These are phyloP conservation scores for Linum lewisii DNA, from an alignment of 345 rosid species.

Conservation along the genomic window DNA sequence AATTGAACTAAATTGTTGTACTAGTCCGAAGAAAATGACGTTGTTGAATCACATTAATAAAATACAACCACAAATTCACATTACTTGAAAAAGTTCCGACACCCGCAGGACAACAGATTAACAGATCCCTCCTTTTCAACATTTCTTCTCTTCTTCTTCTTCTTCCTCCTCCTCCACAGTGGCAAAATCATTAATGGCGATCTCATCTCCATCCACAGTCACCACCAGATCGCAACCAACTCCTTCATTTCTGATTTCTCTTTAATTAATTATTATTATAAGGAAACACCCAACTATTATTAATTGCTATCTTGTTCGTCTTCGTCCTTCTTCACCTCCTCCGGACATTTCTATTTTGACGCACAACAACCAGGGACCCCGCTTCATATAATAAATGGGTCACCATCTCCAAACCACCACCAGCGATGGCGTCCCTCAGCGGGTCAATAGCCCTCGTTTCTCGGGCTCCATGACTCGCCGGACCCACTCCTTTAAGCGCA, in stretches of 20 bases:
- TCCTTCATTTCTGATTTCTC: too few species aligned
- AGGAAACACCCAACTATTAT: too few species aligned
- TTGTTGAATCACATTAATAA: too few species aligned
- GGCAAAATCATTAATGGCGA: conserved; percentile 8
- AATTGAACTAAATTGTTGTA: too few species aligned
- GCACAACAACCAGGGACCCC: not conserved
- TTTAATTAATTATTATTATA: too few species aligned
- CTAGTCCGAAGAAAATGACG: too few species aligned
- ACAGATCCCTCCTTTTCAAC: not conserved
- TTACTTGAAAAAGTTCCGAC: too few species aligned
- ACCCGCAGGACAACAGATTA: too few species aligned
- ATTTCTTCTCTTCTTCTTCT: not conserved
- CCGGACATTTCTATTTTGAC: not conserved
- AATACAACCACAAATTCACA: too few species aligned
- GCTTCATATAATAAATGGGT: conserved; percentile 27
- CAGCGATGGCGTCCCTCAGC: conserved; percentile 64
- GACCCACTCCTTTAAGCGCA: conserved; percentile 80
- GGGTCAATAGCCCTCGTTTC: conserved; percentile 80
- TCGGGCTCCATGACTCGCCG: conserved; percentile 87
- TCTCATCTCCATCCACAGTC: conserved; percentile 1
- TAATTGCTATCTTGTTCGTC: not conserved
- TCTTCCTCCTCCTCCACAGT: too few species aligned
- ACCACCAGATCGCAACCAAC: not conserved
- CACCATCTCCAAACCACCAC: conserved; percentile 32
- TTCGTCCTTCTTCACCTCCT: not conserved